phyloP scores from a whole-genome alignment of 2,329 filamentous ascomycete species.

The Ophiocordyceps camponoti-floridani region DNA sequence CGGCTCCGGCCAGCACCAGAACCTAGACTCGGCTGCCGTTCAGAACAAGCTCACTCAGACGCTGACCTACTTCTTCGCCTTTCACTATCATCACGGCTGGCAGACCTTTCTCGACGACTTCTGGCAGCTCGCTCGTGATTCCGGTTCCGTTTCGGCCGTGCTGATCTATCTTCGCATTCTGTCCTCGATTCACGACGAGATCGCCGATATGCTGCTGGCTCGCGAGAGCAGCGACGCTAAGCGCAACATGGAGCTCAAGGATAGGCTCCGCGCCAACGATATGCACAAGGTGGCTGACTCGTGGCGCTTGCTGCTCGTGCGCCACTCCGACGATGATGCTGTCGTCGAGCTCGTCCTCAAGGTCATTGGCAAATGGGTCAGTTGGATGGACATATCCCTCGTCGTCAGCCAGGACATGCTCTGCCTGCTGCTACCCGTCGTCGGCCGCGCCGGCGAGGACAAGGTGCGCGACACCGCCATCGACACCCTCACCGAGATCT shows the following conservation, averaged over 20 bases:
- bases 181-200: slow-evolving; percentile 86
- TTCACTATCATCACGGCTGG: slow-evolving; percentile 76
- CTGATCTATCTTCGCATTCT: slow-evolving; percentile 80
- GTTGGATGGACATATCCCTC: slow-evolving; percentile 93
- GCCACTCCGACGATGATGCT: slow-evolving; percentile 53
- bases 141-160: slow-evolving; percentile 52
- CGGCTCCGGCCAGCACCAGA: slow-evolving; percentile 35
- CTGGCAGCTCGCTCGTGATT: slow-evolving; percentile 49
- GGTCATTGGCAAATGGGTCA: slow-evolving; percentile 92
- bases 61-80: slow-evolving; percentile 80
- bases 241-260: slow-evolving; percentile 79
- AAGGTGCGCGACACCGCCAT: slow-evolving; percentile 80
- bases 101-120: slow-evolving; percentile 84
- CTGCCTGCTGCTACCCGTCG: slow-evolving; percentile 66
- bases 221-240: slow-evolving; percentile 64
- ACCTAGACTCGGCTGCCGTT: slow-evolving; percentile 54
- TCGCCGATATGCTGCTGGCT: slow-evolving; percentile 77
- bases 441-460: slow-evolving; percentile 60
- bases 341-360: slow-evolving; percentile 79
- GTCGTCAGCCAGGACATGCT: slow-evolving; percentile 85
- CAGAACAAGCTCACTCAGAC: slow-evolving; percentile 98
- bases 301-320: slow-evolving; percentile 78
- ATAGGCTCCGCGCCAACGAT: slow-evolving; percentile 71
- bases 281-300: slow-evolving; percentile 74
- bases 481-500: slow-evolving; percentile 88